phyloP scores from a whole-genome alignment of 805 yeast species.

The Wickerhamiella nectarea region DNA sequence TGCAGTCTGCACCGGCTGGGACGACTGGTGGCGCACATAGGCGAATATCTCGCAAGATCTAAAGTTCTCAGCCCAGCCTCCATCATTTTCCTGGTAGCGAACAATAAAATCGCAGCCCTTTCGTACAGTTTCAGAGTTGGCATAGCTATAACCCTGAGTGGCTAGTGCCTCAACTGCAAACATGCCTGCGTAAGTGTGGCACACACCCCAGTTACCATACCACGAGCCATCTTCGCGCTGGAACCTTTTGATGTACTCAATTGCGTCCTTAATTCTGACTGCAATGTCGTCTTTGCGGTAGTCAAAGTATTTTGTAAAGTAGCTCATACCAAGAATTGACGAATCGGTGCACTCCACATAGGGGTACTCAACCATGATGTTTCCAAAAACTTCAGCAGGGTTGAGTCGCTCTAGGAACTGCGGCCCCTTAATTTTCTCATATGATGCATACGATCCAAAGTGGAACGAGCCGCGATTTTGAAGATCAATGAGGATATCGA shows the following conservation, averaged over 20 bases:
- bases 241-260: constrained; percentile 49
- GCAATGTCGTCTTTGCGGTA: constrained; percentile 56
- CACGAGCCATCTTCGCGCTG: constrained; percentile 83
- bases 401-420: constrained; percentile 62
- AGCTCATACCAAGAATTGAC: constrained; percentile 73
- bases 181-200: constrained; percentile 93
- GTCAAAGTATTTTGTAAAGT: constrained; percentile 50
- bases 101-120: constrained; percentile 79
- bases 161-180: constrained; percentile 88
- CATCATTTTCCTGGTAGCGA: constrained; percentile 64
- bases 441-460: constrained; percentile 84
- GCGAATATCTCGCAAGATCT: constrained; percentile 70
- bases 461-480: constrained; percentile 73
- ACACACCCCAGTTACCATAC: constrained; percentile 98
- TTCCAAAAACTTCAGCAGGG: constrained; percentile 97
- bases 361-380: constrained; percentile 97
- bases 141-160: constrained; percentile 51
- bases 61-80: constrained; percentile 97
- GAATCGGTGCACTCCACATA: constrained; percentile 98
- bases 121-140: constrained; percentile 45
- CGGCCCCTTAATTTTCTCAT: constrained; percentile 75
- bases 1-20: constrained; percentile 77
- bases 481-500: constrained; percentile 59
- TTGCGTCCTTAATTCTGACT: constrained; percentile 59
- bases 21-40: constrained; percentile 49